phyloP scores from a whole-genome alignment of 2,329 filamentous ascomycete species.

The Clonostachys solani region DNA sequence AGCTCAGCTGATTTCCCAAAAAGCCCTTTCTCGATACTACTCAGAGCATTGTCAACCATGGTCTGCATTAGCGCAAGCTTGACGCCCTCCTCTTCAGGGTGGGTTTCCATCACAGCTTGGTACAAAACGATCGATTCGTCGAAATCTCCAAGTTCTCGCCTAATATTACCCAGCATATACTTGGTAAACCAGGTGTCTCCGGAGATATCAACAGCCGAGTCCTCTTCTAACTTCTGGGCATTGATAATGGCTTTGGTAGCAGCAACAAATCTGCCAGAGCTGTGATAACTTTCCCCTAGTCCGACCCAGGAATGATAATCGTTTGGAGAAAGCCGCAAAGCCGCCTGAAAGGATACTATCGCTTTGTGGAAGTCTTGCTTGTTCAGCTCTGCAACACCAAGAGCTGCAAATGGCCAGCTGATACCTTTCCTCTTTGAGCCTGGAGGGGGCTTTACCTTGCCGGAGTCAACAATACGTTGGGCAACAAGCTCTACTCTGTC shows the following conservation, averaged over 20 bases:
- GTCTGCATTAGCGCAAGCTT: conserved; percentile 85
- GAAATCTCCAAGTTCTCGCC: conserved; percentile 85
- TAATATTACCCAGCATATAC: conserved; percentile 95
- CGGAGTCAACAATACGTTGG: conserved; percentile 89
- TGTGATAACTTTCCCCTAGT: conserved; percentile 95
- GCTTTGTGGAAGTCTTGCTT: conserved; percentile 87
- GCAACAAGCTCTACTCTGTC: conserved; percentile 92
- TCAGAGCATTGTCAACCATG: conserved; percentile 75
- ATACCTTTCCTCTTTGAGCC: conserved; percentile 90
- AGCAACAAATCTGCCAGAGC: conserved; percentile 89
- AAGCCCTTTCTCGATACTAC: conserved; percentile 74
- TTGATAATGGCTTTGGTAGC: conserved; percentile 87
- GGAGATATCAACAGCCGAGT: conserved; percentile 39
- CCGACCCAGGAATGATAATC: conserved; percentile 97
- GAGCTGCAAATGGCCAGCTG: conserved; percentile 92
- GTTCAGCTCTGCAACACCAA: conserved; percentile 92
- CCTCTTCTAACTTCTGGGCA: conserved; percentile 70
- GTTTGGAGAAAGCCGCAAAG: conserved; percentile 74
- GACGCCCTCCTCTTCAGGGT: conserved; percentile 78
- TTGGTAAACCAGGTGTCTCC: conserved; percentile 90
- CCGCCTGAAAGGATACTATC: conserved; percentile 87
- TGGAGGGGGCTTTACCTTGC: conserved; percentile 82
- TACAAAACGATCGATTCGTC: conserved; percentile 79
- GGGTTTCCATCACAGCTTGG: conserved; percentile 62
- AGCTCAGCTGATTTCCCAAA: conserved; percentile 79